Evolutionary conservation across 805 yeast species (phyloP), one percentile per base, ranked within the genome.

Genomic region (Kodamaea laetipori): DNA sequence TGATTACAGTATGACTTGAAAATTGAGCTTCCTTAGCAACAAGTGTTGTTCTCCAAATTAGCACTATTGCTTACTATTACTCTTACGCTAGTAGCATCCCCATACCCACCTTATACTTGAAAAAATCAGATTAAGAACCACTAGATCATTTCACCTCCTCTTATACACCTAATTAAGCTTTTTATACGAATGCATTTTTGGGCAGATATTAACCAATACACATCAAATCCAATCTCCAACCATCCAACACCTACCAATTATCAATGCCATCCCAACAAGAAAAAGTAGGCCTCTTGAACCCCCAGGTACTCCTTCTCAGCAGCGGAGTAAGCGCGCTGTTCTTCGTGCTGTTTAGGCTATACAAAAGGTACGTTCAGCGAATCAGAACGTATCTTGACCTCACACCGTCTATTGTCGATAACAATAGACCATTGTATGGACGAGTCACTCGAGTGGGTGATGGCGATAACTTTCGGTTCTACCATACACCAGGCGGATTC

Each of bases 391-490:
- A 69, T 47, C 57, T 71, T 33, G 71, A 68, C 49, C 49, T 71
- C 21, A 65, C 74, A 1, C 64, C 74, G 6, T 48, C 55, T 12
- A 62, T 67, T 11, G 49, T 70, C 12, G 66, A 65, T 27, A 54
- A 51, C 10, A 52, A 56, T 12, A 55, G 58, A 3, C 49, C 50
- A 17, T 52, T 71, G 10, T 63, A 62, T 44, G 98, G 98, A 0
- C 74, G 74, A 47, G 97, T 90, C 3, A 86, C 96, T 0, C 72
- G 94, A 2, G 98, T 90, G 0, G 97, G 97, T 0, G 98, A 90
- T 62, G 97, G 96, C 11, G 99, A 94, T 61, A 92, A 92, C 61
- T 92, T 94, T 64, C 86, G 90, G 47, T 79, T 94, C 50, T 94
- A 74, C 58, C 99, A 94, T 60, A 81, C 95, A 0, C 99, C 99